These are phyloP conservation scores for Daldinia childiae DNA, from an alignment of 495 filamentous ascomycete genomes.

Conservation along the genomic window DNA sequence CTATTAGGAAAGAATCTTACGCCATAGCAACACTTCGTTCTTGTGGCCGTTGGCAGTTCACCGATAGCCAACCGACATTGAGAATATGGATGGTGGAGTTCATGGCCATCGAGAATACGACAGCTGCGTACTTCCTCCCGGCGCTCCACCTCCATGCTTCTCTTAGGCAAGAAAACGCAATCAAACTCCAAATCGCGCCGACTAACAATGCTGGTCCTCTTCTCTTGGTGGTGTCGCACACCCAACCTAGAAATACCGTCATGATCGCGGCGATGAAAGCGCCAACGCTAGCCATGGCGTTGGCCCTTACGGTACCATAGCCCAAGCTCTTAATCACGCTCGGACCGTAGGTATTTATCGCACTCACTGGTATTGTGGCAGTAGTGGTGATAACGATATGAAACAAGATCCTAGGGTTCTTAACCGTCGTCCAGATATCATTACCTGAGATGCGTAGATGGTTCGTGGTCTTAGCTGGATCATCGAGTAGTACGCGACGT, in stretches of 20 bases:
- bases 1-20: slow-evolving; percentile 47
- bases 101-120: slow-evolving; percentile 63
- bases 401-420: slow-evolving; percentile 55
- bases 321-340: slow-evolving; percentile 56
- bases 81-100: slow-evolving; percentile 57
- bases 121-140: slow-evolving; percentile 51
- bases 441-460: slow-evolving; percentile 54
- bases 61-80: slow-evolving; percentile 59
- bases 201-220: slow-evolving; percentile 55
- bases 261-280: slow-evolving; percentile 53
- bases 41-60: slow-evolving; percentile 58
- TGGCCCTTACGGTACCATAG: slow-evolving; percentile 57
- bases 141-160: slow-evolving; percentile 52
- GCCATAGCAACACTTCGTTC: slow-evolving; percentile 63
- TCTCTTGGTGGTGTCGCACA: slow-evolving; percentile 47
- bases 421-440: slow-evolving; percentile 55
- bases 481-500: slow-evolving; percentile 50
- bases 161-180: slow-evolving; percentile 55
- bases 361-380: slow-evolving; percentile 48
- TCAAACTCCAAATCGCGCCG: slow-evolving; percentile 57
- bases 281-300: slow-evolving; percentile 62
- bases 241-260: slow-evolving; percentile 57
- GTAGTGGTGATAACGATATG: slow-evolving; percentile 55
- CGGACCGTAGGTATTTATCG: slow-evolving; percentile 59
- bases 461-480: slow-evolving; percentile 46